phyloP scores from a whole-genome alignment of 768 basidiomycete genomes.

The Lactarius vividus region DNA sequence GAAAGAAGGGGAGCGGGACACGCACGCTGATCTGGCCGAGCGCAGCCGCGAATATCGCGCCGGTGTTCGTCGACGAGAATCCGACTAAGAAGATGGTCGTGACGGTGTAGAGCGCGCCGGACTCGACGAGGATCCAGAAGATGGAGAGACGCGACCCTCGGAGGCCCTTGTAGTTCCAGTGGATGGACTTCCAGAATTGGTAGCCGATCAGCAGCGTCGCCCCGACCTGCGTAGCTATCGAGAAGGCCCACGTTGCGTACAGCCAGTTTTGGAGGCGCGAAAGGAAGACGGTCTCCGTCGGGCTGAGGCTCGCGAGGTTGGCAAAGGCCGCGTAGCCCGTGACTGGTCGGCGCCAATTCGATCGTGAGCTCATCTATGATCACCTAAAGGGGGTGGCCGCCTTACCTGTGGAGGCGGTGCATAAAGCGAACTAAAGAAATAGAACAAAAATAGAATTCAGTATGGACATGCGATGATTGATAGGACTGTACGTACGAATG shows the following conservation, averaged over 20 bases:
- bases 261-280: constrained; percentile 11
- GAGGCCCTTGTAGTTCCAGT: background rate
- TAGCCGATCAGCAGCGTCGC: constrained; percentile 21
- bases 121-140: constrained; percentile 25
- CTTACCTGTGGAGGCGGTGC: constrained; percentile 5
- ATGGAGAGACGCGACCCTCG: constrained; percentile 1
- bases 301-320: background rate
- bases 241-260: constrained; percentile 15
- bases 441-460: background rate
- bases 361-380: no score
- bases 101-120: constrained; percentile 19
- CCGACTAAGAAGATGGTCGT: constrained; percentile 13
- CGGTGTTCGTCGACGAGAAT: constrained; percentile 10
- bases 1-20: background rate
- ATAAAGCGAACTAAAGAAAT: constrained; percentile 2
- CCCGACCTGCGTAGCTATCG: constrained; percentile 20
- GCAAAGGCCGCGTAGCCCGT: constrained; percentile 10
- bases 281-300: background rate
- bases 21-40: constrained; percentile 24
- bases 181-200: constrained; percentile 7
- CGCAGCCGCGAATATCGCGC: background rate
- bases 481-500: constrained; percentile 13
- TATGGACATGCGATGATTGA: background rate
- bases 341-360: background rate
- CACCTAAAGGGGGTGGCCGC: no score